Evolutionary conservation across 1,284 basidiomycete genomes (phyloP), one percentile per base, ranked within the genome.

Genomic region (Heterobasidion irregulare): DNA sequence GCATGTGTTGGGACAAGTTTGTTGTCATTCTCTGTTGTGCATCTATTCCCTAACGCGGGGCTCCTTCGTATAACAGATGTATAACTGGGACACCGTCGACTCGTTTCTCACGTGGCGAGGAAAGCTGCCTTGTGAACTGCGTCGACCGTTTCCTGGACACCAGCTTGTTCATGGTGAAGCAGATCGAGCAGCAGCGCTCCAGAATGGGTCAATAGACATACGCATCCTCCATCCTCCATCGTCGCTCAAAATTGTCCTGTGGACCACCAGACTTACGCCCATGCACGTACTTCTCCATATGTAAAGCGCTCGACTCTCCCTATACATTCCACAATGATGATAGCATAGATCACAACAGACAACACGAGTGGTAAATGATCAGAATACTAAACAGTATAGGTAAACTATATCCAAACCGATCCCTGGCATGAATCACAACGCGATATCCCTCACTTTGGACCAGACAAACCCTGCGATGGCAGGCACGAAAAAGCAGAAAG

Each of bases 101-200:
- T 36, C 80, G 85, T 54, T 97, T 98, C 72, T 89, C 91, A 38
- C 78, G 89, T 57, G 77, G 82, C 48, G 95, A 98, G 72, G 85
- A 89, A 63, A 77, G 77, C 53, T 98, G 95, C 68, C 78, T 98
- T 49, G 76, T 81, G 58, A 96, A 96, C 73, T 98, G 94, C 66
- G 94, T 97, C 49, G 92, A 94, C 62, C 80, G 95, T 56, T 98
- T 98, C 76, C 76, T 98, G 62, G 95, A 98, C 72, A 86, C 91
- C n/a, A 92, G 87, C 64, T 72, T 94, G 52, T 92, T 82, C 73
- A 81, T 96, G 72, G 85, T 98, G 60, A 84, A 84, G 66, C 82
- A 85, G 67, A 81, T 98, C 56, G 88, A 95, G 69, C 70, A 77
- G 57, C 80, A 75, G 56, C 72, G 77, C 74, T 63, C 44, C n/a